A percentile compares a stretch with the other conserved stretches of the same genome.
Evolutionary conservation across 1,284 basidiomycete species (phyloP).

Genomic region (Rhizoctonia solani): DNA sequence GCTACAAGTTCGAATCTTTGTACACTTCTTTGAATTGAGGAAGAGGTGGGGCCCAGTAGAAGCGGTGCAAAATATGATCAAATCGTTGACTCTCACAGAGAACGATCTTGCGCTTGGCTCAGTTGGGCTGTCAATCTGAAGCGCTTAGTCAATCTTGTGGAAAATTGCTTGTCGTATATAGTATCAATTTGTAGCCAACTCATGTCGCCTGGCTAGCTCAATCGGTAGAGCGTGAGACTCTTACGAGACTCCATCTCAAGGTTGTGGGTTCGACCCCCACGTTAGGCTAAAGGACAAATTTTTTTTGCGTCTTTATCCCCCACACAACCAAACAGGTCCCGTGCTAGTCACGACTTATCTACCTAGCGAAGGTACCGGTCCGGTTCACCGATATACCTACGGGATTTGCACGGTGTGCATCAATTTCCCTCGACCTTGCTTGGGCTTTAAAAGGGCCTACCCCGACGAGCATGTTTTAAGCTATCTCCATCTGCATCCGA

Average conservation of each 20-base stretch:
- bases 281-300: slow-evolving; percentile 8
- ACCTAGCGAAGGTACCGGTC: not conserved
- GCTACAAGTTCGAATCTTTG: too few relatives aligned
- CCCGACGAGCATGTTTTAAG: not conserved
- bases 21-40: too few relatives aligned
- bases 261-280: too few relatives aligned
- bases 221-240: slow-evolving; percentile 29
- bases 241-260: slow-evolving; percentile 24
- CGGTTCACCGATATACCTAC: too few relatives aligned
- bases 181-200: not conserved
- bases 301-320: not conserved
- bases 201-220: slow-evolving; percentile 19
- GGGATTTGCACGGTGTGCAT: too few relatives aligned
- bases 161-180: not conserved
- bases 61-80: not conserved
- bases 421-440: too few relatives aligned
- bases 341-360: not conserved
- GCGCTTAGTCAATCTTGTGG: too few relatives aligned
- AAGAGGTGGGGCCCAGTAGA: not conserved
- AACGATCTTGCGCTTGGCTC: too few relatives aligned
- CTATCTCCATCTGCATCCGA: not conserved
- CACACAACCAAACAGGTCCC: not conserved
- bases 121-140: too few relatives aligned
- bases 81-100: too few relatives aligned
- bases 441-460: too few relatives aligned